These are phyloP conservation scores for Calamus simplicifolius DNA, from an alignment of 176 grass and related monocot genomes.

Conservation along the genomic window DNA sequence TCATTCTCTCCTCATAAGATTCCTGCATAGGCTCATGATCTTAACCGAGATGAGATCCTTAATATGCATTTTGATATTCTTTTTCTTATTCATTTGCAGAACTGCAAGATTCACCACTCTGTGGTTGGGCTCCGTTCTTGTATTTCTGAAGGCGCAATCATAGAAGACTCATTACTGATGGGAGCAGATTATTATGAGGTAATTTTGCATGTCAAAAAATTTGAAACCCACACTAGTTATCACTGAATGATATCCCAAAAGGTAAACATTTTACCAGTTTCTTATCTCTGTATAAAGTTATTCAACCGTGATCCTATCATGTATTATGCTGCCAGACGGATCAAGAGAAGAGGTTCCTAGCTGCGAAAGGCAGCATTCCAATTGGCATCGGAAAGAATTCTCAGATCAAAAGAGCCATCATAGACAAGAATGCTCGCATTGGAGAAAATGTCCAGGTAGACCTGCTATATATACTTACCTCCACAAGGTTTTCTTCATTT, in stretches of 20 bases:
- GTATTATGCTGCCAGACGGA: slow-evolving; percentile 61
- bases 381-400: slow-evolving; percentile 93
- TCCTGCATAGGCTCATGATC: too few relatives aligned
- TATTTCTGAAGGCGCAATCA: slow-evolving; percentile 83
- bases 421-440: slow-evolving; percentile 97
- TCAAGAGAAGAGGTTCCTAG: slow-evolving; percentile 53
- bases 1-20: too few relatives aligned
- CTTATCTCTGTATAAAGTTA: too few relatives aligned
- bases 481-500: too few relatives aligned
- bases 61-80: too few relatives aligned
- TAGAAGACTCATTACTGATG: slow-evolving; percentile 91
- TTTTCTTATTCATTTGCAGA: slow-evolving; percentile 20
- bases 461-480: neutral
- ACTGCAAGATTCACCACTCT: slow-evolving; percentile 86
- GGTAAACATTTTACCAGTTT: too few relatives aligned
- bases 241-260: too few relatives aligned
- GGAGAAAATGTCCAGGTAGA: slow-evolving; percentile 88
- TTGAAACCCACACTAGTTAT: neutral
- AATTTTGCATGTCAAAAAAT: slow-evolving; percentile 1
- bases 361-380: slow-evolving; percentile 59
- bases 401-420: slow-evolving; percentile 86
- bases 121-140: slow-evolving; percentile 91
- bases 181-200: slow-evolving; percentile 99
- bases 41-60: too few relatives aligned
- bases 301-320: neutral